A percentile compares a stretch with the other conserved stretches of the same genome.
phyloP scores from a whole-genome alignment of 2,329 filamentous ascomycete species.

The Fusarium sp. region DNA sequence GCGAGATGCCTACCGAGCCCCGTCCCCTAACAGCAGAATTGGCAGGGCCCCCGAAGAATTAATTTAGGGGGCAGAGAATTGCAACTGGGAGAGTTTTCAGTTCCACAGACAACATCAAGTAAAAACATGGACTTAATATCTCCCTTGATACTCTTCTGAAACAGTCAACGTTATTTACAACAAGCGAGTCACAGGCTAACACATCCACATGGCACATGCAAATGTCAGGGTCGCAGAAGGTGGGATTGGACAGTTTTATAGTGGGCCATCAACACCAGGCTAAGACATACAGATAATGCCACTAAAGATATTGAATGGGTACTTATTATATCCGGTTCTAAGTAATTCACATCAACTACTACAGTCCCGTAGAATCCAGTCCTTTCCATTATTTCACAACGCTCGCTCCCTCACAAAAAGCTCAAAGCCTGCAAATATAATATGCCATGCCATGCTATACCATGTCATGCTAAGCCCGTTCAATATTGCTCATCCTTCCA shows the following conservation, averaged over 20 bases:
- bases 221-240: constrained; percentile 32
- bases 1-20: constrained; percentile 16
- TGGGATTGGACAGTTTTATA: constrained; percentile 25
- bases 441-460: constrained; percentile 8
- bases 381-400: constrained; percentile 26
- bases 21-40: background rate
- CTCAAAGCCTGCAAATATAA: constrained; percentile 20
- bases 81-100: background rate
- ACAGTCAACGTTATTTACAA: constrained; percentile 17
- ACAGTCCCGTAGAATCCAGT: constrained; percentile 10
- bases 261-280: constrained; percentile 16
- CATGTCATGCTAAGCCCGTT: constrained; percentile 18
- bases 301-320: background rate
- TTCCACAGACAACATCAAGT: background rate
- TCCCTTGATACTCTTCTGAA: constrained; percentile 17
- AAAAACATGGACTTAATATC: constrained; percentile 16
- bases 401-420: constrained; percentile 16
- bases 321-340: background rate
- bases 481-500: constrained; percentile 48
- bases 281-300: constrained; percentile 11
- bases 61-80: background rate
- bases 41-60: background rate
- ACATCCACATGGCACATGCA: constrained; percentile 33
- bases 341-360: constrained; percentile 16
- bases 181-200: constrained; percentile 11